Percentiles rank a stretch among this genome's conserved stretches.
phyloP scores from a whole-genome alignment of 1,284 basidiomycete species.

The Rhodotorula sp. region DNA sequence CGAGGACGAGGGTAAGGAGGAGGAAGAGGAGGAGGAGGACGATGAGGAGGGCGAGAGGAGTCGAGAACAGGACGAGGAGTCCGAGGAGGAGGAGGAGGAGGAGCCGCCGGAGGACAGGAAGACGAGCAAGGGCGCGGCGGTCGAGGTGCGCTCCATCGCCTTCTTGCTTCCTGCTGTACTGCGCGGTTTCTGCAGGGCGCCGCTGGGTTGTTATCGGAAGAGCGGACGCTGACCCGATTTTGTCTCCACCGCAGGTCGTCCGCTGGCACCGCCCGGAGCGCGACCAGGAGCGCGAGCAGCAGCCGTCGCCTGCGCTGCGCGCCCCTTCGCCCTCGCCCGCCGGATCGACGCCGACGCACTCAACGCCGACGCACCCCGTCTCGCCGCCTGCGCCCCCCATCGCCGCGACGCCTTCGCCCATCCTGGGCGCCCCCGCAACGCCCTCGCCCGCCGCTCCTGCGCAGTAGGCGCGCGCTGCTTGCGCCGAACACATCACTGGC shows the following conservation, averaged over 20 bases:
- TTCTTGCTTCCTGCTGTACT: neutral
- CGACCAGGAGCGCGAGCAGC: constrained; percentile 18
- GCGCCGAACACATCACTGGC: too few species aligned
- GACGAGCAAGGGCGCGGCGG: constrained; percentile 24
- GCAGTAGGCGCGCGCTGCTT: neutral
- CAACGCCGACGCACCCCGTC: neutral
- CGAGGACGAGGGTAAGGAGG: constrained; percentile 18
- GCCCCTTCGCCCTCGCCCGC: neutral
- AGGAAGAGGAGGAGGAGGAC: constrained; percentile 22
- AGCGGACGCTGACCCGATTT: neutral
- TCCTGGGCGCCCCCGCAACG: neutral
- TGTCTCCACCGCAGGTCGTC: constrained; percentile 24
- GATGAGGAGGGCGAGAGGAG: constrained; percentile 13
- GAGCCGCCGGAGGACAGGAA: constrained; percentile 16
- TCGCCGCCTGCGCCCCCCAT: neutral
- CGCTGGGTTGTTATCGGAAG: neutral
- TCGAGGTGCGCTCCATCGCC: constrained; percentile 14
- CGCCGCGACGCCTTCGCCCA: neutral
- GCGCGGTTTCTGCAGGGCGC: too few species aligned
- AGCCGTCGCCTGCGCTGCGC: neutral
- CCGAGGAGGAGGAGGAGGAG: constrained; percentile 23
- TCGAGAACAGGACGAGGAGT: constrained; percentile 10
- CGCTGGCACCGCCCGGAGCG: constrained; percentile 38
- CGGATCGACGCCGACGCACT: neutral
- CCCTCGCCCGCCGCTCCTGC: too few species aligned